These are phyloP conservation scores for Neocatenulostroma microsporum DNA, from an alignment of 2,329 filamentous ascomycete genomes.

Conservation along the genomic window DNA sequence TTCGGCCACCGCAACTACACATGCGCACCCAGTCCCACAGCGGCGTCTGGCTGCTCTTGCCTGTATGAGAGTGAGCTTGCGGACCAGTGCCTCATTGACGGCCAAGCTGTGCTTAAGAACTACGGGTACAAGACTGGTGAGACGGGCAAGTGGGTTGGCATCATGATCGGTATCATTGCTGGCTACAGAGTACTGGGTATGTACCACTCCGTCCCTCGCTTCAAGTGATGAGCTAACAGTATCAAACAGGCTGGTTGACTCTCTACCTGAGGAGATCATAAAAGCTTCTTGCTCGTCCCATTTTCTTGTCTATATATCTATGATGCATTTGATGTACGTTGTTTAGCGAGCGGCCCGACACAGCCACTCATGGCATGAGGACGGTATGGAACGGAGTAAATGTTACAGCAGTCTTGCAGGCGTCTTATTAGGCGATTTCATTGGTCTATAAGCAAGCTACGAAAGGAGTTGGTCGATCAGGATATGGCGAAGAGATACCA, in stretches of 20 bases:
- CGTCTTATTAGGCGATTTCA: no score
- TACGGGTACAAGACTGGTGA: slow-evolving; percentile 62
- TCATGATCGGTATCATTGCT: slow-evolving; percentile 66
- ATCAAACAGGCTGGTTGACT: slow-evolving; percentile 7
- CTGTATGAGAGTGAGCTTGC: slow-evolving; percentile 61
- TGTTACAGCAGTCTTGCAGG: no score
- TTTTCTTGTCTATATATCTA: no score
- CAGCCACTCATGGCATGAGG: background rate
- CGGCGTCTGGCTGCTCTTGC: slow-evolving; percentile 51
- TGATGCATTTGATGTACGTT: no score
- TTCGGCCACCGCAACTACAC: slow-evolving; percentile 41
- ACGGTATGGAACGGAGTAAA: no score
- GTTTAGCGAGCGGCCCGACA: no score
- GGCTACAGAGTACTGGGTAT: slow-evolving; percentile 62
- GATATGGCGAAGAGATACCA: no score
- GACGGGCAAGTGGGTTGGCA: slow-evolving; percentile 63
- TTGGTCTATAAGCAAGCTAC: no score
- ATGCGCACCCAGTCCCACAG: slow-evolving; percentile 25
- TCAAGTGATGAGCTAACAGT: no score
- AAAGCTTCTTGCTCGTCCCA: no score
- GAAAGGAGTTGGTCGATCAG: no score
- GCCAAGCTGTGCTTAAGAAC: slow-evolving; percentile 58
- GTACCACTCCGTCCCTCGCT: background rate
- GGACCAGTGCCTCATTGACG: slow-evolving; percentile 60
- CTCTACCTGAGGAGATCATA: slow-evolving; percentile 3